A percentile compares a stretch with the other conserved stretches of the same genome.
Evolutionary conservation across 305 asterid species (phyloP).

Genomic region (Fraxinus albicans): DNA sequence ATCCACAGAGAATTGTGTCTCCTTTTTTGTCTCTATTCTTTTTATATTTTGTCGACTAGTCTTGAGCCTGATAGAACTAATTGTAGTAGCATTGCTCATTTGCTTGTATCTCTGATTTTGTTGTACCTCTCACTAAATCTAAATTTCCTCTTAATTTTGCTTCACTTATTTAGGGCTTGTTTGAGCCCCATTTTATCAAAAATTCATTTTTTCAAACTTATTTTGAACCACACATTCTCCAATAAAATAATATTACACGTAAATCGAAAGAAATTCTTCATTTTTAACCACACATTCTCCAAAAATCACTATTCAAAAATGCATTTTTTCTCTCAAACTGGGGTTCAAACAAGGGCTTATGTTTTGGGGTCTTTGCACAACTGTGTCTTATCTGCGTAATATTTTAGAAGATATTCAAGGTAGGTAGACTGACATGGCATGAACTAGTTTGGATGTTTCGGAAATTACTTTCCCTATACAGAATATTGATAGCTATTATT

Average conservation of each 20-base stretch:
- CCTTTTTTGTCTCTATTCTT: slow-evolving; percentile 1
- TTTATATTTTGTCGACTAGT: not conserved
- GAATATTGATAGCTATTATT: not conserved
- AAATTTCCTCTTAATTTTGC: not conserved
- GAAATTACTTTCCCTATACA: not conserved
- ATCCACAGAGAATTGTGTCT: not conserved
- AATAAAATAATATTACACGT: too few relatives aligned
- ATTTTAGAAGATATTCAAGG: not conserved
- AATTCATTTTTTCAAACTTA: too few relatives aligned
- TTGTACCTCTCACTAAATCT: not conserved
- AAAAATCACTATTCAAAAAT: too few relatives aligned
- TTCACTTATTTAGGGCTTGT: not conserved
- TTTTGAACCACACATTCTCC: too few relatives aligned
- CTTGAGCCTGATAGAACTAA: slow-evolving; percentile 6
- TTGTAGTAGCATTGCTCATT: not conserved
- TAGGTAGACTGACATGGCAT: not conserved
- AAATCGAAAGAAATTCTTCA: too few relatives aligned
- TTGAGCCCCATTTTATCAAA: too few relatives aligned
- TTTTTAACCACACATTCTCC: too few relatives aligned
- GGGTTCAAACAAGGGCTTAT: not conserved
- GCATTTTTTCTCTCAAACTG: too few relatives aligned
- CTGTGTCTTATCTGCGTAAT: not conserved
- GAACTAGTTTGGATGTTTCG: not conserved
- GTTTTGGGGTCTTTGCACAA: not conserved
- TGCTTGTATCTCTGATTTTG: not conserved